Conservation (phyloP, 2,329 filamentous ascomycete species). For the Graphiopsis chlorocephala region DNA sequence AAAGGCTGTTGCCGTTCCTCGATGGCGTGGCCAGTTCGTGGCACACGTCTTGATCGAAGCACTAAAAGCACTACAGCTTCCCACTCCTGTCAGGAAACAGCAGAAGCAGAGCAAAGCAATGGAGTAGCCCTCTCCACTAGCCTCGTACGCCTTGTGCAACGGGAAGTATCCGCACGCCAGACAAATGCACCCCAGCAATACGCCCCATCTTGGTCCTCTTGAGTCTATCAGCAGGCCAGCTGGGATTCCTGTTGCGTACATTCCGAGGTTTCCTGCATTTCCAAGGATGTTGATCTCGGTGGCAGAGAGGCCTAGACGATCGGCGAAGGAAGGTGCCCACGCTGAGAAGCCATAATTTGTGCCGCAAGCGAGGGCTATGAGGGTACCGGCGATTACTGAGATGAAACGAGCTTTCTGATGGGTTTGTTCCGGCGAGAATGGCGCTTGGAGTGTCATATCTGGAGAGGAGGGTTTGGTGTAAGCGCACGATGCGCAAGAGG, state of each 20-base stretch:
- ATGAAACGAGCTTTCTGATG: conserved; percentile 56
- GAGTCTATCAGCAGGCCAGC: conserved; percentile 83
- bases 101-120: conserved; percentile 70
- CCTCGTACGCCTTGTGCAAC: conserved; percentile 74
- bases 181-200: conserved; percentile 69
- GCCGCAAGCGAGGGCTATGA: conserved; percentile 83
- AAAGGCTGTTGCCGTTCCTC: conserved; percentile 91
- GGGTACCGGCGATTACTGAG: conserved; percentile 79
- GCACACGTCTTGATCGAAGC: conserved; percentile 81
- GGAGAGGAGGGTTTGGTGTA: background rate
- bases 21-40: conserved; percentile 85
- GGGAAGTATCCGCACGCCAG: conserved; percentile 82
- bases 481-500: background rate
- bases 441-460: background rate
- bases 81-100: conserved; percentile 80
- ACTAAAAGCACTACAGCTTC: conserved; percentile 87
- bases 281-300: conserved; percentile 87
- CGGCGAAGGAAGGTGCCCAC: conserved; percentile 94
- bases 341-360: conserved; percentile 98
- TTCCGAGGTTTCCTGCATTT: conserved; percentile 80
- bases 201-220: conserved; percentile 74
- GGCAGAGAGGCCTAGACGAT: conserved; percentile 80
- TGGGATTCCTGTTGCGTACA: conserved; percentile 89
- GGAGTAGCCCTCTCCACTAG: conserved; percentile 43
- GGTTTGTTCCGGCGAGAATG: background rate